Conservation (phyloP, 495 filamentous ascomycete species). For the Penicillium pancosmium region DNA sequence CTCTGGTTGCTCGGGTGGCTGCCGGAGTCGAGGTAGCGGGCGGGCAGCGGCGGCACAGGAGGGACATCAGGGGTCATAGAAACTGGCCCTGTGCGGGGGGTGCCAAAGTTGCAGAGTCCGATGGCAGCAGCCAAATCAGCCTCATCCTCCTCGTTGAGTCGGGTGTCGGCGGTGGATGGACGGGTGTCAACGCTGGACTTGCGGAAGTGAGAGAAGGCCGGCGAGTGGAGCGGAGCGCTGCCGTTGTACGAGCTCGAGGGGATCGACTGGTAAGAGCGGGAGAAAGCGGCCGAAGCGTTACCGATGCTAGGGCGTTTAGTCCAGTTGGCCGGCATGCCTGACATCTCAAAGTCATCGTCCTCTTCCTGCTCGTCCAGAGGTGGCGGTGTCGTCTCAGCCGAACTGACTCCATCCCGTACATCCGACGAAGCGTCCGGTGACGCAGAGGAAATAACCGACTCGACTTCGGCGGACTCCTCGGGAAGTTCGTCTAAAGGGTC, state of each 20-base stretch:
- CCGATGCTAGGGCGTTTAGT: slow-evolving; percentile 56
- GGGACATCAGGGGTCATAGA: slow-evolving; percentile 76
- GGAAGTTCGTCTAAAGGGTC: slow-evolving; percentile 46
- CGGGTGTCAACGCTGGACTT: slow-evolving; percentile 62
- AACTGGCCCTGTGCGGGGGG: slow-evolving; percentile 70
- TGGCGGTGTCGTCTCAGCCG: slow-evolving; percentile 58
- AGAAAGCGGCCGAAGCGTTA: slow-evolving; percentile 67
- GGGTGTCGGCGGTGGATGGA: slow-evolving; percentile 63
- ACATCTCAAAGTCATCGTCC: slow-evolving; percentile 47
- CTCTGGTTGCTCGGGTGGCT: slow-evolving; percentile 32
- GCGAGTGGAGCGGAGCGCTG: slow-evolving; percentile 50
- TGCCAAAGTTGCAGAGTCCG: slow-evolving; percentile 89
- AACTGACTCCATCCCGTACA: slow-evolving; percentile 66
- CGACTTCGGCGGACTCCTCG: slow-evolving; percentile 63
- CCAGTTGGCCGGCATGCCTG: slow-evolving; percentile 35
- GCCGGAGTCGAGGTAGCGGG: slow-evolving; percentile 44
- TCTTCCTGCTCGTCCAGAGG: slow-evolving; percentile 52
- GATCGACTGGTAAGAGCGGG: slow-evolving; percentile 83
- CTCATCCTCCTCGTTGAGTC: slow-evolving; percentile 63
- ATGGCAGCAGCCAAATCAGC: slow-evolving; percentile 81
- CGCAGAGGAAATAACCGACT: slow-evolving; percentile 79
- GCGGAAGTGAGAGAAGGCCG: slow-evolving; percentile 49
- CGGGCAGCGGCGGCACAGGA: slow-evolving; percentile 83
- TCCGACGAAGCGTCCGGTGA: slow-evolving; percentile 82
- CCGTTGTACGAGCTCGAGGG: slow-evolving; percentile 57